These are phyloP conservation scores for Calocybe indica DNA, from an alignment of 768 basidiomycete species.

Conservation along the genomic window DNA sequence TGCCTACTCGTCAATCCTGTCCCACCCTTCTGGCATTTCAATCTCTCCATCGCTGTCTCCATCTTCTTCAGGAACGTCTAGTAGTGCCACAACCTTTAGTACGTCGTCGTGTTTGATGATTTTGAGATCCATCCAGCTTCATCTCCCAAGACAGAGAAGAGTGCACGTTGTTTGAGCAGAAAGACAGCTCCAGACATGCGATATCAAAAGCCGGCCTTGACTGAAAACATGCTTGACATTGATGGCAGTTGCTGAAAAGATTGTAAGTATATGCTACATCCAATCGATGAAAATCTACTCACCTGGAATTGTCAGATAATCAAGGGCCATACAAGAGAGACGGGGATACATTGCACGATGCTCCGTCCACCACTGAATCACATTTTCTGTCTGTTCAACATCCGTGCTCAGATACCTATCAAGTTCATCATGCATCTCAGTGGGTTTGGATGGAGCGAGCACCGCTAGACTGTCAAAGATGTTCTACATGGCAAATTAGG, in stretches of 20 bases:
- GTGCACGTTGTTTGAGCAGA: not conserved
- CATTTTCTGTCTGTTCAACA: no score
- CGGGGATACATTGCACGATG: constrained; percentile 13
- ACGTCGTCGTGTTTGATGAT: constrained; percentile 8
- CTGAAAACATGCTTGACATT: constrained; percentile 7
- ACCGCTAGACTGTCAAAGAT: no score
- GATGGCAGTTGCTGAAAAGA: constrained; percentile 4
- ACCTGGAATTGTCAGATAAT: constrained; percentile 21
- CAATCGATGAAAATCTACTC: constrained; percentile 2
- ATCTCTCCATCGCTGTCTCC: constrained; percentile 5
- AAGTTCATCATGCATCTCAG: constrained; percentile 9
- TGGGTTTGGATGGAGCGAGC: constrained; percentile 10
- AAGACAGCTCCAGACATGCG: constrained; percentile 2
- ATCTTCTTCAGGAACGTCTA: constrained; percentile 2
- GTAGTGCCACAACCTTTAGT: not conserved
- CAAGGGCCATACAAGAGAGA: constrained; percentile 25
- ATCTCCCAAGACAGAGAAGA: constrained; percentile 10
- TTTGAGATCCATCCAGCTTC: constrained; percentile 19
- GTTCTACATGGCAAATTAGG: no score
- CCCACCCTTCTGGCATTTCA: not conserved
- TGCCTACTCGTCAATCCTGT: not conserved
- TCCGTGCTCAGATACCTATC: no score
- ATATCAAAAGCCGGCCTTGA: constrained; percentile 4
- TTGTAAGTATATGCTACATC: not conserved
- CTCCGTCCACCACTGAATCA: constrained; percentile 23